Conservation (phyloP, 2,329 filamentous ascomycete species). For the Aspergillus bombycis region DNA sequence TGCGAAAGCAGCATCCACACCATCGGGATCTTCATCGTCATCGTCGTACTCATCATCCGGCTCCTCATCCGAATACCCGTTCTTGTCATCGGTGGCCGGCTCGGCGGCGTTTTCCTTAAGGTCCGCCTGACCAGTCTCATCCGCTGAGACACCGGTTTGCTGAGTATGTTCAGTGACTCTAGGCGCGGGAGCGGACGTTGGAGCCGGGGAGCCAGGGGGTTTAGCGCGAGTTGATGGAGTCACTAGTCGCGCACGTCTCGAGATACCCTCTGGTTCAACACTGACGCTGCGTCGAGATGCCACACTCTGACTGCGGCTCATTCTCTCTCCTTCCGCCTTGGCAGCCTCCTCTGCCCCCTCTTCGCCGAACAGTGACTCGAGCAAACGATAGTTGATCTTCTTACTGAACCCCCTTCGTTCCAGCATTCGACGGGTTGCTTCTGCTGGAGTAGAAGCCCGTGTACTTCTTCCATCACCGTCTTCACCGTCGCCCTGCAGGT, state of each 20-base stretch:
- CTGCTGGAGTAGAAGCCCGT: conserved; percentile 68
- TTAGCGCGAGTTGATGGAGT: conserved; percentile 21
- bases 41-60: conserved; percentile 37
- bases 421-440: conserved; percentile 69
- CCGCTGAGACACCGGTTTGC: conserved; percentile 10
- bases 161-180: conserved; percentile 5
- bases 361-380: conserved; percentile 45
- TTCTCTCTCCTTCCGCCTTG: conserved; percentile 33
- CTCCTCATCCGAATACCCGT: conserved; percentile 17
- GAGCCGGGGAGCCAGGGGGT: conserved; percentile 17
- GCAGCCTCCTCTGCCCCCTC: conserved; percentile 33
- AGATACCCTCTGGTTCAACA: conserved; percentile 26
- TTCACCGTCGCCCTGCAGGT: conserved; percentile 52
- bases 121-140: conserved; percentile 16
- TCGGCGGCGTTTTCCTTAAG: conserved; percentile 30
- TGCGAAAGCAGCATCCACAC: conserved; percentile 41
- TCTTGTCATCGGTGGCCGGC: conserved; percentile 21
- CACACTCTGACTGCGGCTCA: conserved; percentile 37
- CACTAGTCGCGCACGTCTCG: conserved; percentile 22
- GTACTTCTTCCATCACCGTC: conserved; percentile 67
- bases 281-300: conserved; percentile 34
- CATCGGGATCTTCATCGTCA: conserved; percentile 35
- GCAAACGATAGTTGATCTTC: conserved; percentile 68
- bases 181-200: conserved; percentile 12
- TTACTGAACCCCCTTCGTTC: conserved; percentile 71